phyloP scores from a whole-genome alignment of 2,329 filamentous ascomycete genomes.

The Pseudogymnoascus sp. region DNA sequence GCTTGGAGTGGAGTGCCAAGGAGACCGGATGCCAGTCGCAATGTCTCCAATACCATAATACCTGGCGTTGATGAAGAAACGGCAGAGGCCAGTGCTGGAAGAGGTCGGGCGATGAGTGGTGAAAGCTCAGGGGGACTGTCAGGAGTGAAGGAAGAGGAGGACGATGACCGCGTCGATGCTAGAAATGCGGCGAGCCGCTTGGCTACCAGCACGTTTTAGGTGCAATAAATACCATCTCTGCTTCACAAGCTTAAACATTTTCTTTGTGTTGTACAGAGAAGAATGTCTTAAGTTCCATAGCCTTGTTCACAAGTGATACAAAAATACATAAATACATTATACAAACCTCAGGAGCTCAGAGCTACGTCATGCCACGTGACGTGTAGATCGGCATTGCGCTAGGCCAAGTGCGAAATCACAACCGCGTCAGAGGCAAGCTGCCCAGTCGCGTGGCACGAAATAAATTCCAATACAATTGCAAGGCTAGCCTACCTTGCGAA shows the following conservation, averaged over 20 bases:
- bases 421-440: conserved; percentile 4
- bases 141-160: conserved; percentile 67
- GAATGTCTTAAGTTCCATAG: not conserved
- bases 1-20: conserved; percentile 93
- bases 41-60: conserved; percentile 65
- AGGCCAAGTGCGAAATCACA: not conserved
- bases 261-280: not conserved
- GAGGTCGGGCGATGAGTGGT: conserved; percentile 26
- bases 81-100: conserved; percentile 39
- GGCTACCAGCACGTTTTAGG: conserved; percentile 83
- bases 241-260: not conserved
- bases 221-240: conserved; percentile 4
- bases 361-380: conserved; percentile 4
- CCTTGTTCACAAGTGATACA: not conserved
- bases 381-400: not conserved
- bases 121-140: conserved; percentile 39
- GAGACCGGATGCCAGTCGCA: conserved; percentile 65
- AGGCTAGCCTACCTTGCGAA: conserved; percentile 2
- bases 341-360: not conserved
- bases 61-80: conserved; percentile 56
- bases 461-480: conserved; percentile 3
- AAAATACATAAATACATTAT: not conserved
- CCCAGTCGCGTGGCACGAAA: conserved; percentile 8
- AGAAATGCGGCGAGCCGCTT: conserved; percentile 89
- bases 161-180: conserved; percentile 90